phyloP scores from a whole-genome alignment of 306 rosid species.

The Leucaena leucocephala region DNA sequence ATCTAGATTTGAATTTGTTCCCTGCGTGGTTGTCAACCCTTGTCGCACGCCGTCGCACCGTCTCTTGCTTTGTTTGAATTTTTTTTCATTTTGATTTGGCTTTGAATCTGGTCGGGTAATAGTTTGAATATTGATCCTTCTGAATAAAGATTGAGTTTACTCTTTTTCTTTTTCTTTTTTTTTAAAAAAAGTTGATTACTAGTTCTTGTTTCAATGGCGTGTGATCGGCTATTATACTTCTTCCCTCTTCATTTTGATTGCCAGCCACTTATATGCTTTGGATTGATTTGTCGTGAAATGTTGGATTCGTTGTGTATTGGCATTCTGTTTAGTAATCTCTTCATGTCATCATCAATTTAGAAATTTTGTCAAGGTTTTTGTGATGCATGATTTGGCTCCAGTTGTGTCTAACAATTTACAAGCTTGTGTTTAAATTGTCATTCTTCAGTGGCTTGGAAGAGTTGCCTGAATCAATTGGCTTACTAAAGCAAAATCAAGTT shows the following conservation, averaged over 20 bases:
- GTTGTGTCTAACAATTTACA: neutral
- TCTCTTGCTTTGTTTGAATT: neutral
- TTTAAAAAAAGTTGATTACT: neutral
- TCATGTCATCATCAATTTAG: neutral
- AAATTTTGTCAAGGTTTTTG: neutral
- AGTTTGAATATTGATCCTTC: neutral
- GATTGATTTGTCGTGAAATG: neutral
- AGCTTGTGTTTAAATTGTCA: neutral
- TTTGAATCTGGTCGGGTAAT: slow-evolving; percentile 2
- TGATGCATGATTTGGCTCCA: neutral
- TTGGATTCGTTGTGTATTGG: neutral
- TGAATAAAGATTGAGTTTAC: neutral
- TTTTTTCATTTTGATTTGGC: neutral
- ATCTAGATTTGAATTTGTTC: neutral
- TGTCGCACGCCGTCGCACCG: neutral
- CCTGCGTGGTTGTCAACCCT: neutral
- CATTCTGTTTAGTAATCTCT: neutral
- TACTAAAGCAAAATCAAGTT: neutral
- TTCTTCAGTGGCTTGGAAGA: slow-evolving; percentile 5
- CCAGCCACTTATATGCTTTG: neutral
- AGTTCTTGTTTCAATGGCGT: neutral
- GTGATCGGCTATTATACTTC: neutral
- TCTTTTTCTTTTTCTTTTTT: neutral
- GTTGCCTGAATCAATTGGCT: neutral
- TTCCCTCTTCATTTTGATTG: neutral